These are phyloP conservation scores for Skeletonema grethae DNA, from an alignment of 108 stramenopile species.

Conservation along the genomic window DNA sequence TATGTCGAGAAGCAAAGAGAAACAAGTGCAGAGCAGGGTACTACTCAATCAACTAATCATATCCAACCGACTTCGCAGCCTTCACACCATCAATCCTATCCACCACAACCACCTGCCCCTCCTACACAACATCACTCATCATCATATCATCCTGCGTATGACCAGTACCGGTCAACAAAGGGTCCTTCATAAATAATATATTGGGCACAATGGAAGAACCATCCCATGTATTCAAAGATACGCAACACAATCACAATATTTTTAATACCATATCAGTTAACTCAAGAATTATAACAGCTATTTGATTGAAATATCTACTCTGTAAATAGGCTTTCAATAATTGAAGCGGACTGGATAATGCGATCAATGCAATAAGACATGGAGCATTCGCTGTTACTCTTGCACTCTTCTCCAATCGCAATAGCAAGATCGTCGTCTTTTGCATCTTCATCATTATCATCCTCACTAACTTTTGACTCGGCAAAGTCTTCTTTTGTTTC, in stretches of 20 bases:
- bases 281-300: neutral
- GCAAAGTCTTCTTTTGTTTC: neutral
- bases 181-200: conserved; percentile 1
- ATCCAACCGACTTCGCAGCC: conserved; percentile 7
- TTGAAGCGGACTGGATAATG: neutral
- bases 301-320: neutral
- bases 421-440: neutral
- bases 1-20: conserved; percentile 56
- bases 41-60: conserved; percentile 4
- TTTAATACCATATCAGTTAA: conserved; percentile 1
- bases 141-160: neutral
- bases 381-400: neutral
- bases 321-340: neutral
- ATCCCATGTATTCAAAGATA: neutral
- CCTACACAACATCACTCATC: neutral
- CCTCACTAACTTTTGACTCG: neutral
- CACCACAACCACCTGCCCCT: neutral
- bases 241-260: neutral
- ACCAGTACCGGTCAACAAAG: neutral
- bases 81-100: neutral
- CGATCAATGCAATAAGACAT: neutral
- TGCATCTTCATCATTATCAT: neutral
- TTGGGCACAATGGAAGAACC: neutral
- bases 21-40: conserved; percentile 2
- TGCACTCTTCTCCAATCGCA: neutral